Evolutionary conservation across 2,329 filamentous ascomycete species (phyloP).

Genomic region (Zasmidium cellare): DNA sequence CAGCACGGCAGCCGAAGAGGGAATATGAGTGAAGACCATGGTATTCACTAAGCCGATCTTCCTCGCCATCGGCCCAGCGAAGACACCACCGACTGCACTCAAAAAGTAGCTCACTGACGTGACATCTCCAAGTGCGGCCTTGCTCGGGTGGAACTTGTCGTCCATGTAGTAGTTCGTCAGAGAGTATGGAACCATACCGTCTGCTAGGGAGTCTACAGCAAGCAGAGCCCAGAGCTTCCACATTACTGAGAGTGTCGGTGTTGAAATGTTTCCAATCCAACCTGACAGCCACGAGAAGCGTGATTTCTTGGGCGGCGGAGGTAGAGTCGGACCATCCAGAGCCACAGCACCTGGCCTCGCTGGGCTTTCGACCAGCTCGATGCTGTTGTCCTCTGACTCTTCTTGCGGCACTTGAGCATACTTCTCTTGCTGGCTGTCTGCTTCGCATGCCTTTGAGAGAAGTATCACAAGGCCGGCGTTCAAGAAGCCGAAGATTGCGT

Average conservation of each 20-base stretch:
- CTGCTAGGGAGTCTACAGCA: conserved; percentile 66
- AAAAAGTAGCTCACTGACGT: conserved; percentile 52
- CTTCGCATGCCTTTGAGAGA: conserved; percentile 55
- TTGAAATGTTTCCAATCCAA: conserved; percentile 58
- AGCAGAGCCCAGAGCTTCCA: conserved; percentile 67
- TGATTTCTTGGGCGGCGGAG: conserved; percentile 7
- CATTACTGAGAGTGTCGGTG: conserved; percentile 55
- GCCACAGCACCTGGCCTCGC: not conserved
- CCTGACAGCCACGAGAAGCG: conserved; percentile 19
- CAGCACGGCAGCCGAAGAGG: conserved; percentile 61
- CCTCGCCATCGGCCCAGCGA: conserved; percentile 64
- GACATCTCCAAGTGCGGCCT: conserved; percentile 55
- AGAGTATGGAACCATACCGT: conserved; percentile 60
- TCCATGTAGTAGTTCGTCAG: conserved; percentile 59
- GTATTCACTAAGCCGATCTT: conserved; percentile 62
- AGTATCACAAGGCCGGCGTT: conserved; percentile 51
- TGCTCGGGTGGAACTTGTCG: conserved; percentile 54
- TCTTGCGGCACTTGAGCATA: conserved; percentile 29
- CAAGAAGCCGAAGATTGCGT: conserved; percentile 55
- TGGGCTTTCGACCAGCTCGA: conserved; percentile 20
- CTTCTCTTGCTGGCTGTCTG: conserved; percentile 30
- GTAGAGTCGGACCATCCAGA: conserved; percentile 3
- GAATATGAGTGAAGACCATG: conserved; percentile 61
- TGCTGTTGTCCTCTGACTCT: conserved; percentile 25
- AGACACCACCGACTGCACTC: conserved; percentile 44